Base-by-base conservation (phyloP, 2,329 filamentous ascomycete genomes). In the Aspergillus fumigatiaffinis region DNA sequence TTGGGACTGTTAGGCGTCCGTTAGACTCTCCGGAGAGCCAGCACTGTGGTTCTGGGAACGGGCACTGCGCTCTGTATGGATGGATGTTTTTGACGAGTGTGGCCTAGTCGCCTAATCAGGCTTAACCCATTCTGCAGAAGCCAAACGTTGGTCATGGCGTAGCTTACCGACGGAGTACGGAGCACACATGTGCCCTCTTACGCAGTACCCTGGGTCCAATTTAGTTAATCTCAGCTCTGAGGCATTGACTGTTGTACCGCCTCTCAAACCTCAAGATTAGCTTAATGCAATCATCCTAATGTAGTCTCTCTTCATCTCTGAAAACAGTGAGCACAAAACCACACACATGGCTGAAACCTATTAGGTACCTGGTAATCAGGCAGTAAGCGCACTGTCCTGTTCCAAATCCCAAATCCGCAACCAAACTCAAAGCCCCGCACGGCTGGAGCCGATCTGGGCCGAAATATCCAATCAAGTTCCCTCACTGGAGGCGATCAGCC, bases 381-480 rank as follows among this genome's bases (percentile, higher is more conserved):
- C 29, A 29, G 10, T 32, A 32, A 29, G 28, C 12, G 29, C 29
- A 32, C 9, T 21, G 20, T 21, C 20, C 50, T 4, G 32, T 32
- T 10, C 17, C 26, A n/a, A 42, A 3, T 41, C n/a, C 25, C n/a
- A 29, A 41, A 32, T 26, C 26, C 23, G 20, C 23, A 35, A n/a
- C 47, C 46, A 54, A 48, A 25, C 48, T 28, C 46, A 51, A 56
- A 51, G 57, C 58, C 58, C 55, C 57, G 55, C 55, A 55, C 50
- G 58, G 55, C 44, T 50, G 50, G 46, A 28, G 44, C 54, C 52
- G 44, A 38, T 14, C 10, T 23, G 44, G 44, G 44, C 8, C 12
- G 10, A 14, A 26, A 25, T 23, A 6, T 6, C 44, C 44, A 47
- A 47, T 47, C 3, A 23, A 14, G 14, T 47, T 21, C 3, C 44